Conservation (phyloP, 2,329 filamentous ascomycete genomes). For the Tympanopsis confertula region DNA sequence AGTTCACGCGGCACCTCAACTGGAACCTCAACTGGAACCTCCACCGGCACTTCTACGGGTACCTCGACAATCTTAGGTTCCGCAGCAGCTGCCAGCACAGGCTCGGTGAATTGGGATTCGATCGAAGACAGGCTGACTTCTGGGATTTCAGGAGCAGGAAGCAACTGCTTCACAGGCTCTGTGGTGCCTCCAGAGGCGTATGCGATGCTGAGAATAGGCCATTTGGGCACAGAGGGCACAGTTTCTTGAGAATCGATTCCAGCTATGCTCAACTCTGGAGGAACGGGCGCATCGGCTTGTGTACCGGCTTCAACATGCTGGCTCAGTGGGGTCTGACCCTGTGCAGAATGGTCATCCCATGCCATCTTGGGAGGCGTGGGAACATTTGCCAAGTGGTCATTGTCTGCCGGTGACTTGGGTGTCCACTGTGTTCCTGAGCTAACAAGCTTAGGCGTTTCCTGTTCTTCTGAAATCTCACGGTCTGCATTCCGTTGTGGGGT, state of each 20-base stretch:
- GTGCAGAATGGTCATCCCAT: not conserved
- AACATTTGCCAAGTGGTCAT: not conserved
- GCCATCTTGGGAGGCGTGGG: not conserved
- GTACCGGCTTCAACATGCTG: too few species aligned
- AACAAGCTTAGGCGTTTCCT: not conserved
- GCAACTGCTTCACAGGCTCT: conserved; percentile 2
- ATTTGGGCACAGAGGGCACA: not conserved
- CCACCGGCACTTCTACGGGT: conserved; percentile 11
- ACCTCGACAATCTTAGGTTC: conserved; percentile 9
- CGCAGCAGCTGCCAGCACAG: conserved; percentile 21
- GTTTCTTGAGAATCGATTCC: not conserved
- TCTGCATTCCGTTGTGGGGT: too few species aligned
- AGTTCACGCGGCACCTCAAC: conserved; percentile 8
- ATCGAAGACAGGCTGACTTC: conserved; percentile 31
- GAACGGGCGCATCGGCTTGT: too few species aligned
- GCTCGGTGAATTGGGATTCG: conserved; percentile 30
- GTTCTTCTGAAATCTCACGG: not conserved
- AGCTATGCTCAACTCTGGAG: not conserved
- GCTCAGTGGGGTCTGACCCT: too few species aligned
- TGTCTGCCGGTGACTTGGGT: not conserved
- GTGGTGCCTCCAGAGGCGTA: not conserved
- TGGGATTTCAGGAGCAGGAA: conserved; percentile 14
- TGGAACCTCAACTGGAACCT: conserved; percentile 16
- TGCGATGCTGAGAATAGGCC: not conserved
- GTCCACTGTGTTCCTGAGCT: not conserved